phyloP scores from a whole-genome alignment of 176 grass and related monocot genomes.

The Oryza coarctata region DNA sequence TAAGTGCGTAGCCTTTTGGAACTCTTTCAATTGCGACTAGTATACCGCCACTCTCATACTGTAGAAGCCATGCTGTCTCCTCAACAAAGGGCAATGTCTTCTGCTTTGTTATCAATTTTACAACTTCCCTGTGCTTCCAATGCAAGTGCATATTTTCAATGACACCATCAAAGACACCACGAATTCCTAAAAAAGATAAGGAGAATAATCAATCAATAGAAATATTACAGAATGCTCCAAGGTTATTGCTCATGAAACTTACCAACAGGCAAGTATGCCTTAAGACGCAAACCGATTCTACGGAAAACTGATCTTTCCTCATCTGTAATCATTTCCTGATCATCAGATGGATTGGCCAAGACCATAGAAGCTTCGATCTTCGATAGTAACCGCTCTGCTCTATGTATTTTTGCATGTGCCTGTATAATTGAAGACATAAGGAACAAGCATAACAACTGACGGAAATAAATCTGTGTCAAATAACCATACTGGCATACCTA shows the following conservation, averaged over 20 bases:
- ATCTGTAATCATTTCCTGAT: conserved; percentile 84
- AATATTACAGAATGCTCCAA: conserved; percentile 3
- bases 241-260: conserved; percentile 34
- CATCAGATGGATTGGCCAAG: conserved; percentile 62
- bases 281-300: conserved; percentile 90
- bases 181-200: conserved; percentile 54
- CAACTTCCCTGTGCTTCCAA: conserved; percentile 95
- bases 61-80: conserved; percentile 78
- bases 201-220: conserved; percentile 10
- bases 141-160: conserved; percentile 99
- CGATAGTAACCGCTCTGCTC: conserved; percentile 64
- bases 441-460: background rate
- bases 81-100: conserved; percentile 83
- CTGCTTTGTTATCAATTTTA: conserved; percentile 92
- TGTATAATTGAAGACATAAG: conserved; percentile 40
- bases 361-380: conserved; percentile 89
- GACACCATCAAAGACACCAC: conserved; percentile 93
- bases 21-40: conserved; percentile 88
- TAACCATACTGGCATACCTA: background rate
- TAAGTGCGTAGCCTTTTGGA: conserved; percentile 82
- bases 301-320: conserved; percentile 95
- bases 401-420: conserved; percentile 77
- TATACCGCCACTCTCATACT: conserved; percentile 95
- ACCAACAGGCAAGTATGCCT: conserved; percentile 91
- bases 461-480: background rate